Evolutionary conservation across 2,329 filamentous ascomycete species (phyloP).

Genomic region (Pseudocercospora macadamiae): DNA sequence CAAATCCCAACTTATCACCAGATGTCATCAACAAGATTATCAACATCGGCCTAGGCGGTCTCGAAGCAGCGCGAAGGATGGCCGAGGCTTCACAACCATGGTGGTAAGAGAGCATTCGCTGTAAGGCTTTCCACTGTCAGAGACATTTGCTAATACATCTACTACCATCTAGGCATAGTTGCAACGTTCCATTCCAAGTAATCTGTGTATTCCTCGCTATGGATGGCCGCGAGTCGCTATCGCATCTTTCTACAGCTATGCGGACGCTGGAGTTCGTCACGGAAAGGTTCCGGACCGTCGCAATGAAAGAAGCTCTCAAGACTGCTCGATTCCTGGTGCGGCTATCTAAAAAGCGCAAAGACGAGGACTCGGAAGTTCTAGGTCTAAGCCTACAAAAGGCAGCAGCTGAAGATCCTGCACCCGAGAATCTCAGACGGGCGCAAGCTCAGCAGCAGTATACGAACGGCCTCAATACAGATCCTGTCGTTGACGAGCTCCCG

Average conservation of each 20-base stretch:
- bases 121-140: too few relatives aligned
- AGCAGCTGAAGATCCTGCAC: conserved; percentile 25
- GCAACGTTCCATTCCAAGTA: conserved; percentile 63
- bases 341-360: conserved; percentile 48
- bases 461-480: conserved; percentile 13
- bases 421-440: conserved; percentile 18
- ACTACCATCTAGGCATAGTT: conserved; percentile 57
- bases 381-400: conserved; percentile 27
- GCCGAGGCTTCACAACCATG: conserved; percentile 53
- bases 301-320: conserved; percentile 56
- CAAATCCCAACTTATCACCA: conserved; percentile 51
- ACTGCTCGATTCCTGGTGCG: conserved; percentile 59
- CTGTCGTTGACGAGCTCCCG: conserved; percentile 19
- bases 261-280: conserved; percentile 38
- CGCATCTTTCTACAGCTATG: conserved; percentile 57
- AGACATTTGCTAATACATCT: too few relatives aligned
- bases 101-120: conserved; percentile 46
- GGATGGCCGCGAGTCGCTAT: conserved; percentile 54
- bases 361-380: conserved; percentile 29
- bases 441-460: not conserved
- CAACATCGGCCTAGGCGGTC: conserved; percentile 48
- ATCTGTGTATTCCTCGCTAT: conserved; percentile 60
- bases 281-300: conserved; percentile 35
- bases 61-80: conserved; percentile 54
- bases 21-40: conserved; percentile 53